A percentile compares a stretch with the other conserved stretches of the same genome.
Evolutionary conservation across 176 grass and related monocot species (phyloP).

Genomic region (Bromus sterilis): DNA sequence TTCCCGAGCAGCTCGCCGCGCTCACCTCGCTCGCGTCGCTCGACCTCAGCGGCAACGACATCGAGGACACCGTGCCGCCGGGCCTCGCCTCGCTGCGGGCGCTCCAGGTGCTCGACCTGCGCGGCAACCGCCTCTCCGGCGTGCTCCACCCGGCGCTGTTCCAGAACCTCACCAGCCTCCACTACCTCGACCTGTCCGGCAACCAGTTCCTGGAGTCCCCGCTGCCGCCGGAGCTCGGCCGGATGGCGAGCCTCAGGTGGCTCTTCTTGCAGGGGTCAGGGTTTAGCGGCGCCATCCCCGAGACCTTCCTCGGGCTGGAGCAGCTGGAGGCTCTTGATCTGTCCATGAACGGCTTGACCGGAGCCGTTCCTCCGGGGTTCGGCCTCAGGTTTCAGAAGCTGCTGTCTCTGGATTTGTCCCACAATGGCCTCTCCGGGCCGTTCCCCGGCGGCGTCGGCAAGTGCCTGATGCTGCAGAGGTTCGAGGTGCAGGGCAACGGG

Average conservation of each 20-base stretch:
- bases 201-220: conserved; percentile 55
- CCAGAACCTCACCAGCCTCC: conserved; percentile 50
- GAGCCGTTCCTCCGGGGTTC: conserved; percentile 42
- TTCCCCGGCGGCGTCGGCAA: conserved; percentile 43
- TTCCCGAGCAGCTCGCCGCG: conserved; percentile 53
- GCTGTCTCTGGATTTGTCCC: conserved; percentile 44
- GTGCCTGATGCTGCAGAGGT: conserved; percentile 50
- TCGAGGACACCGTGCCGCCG: conserved; percentile 42
- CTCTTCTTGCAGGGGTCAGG: conserved; percentile 55
- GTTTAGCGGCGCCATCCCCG: conserved; percentile 47
- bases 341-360: conserved; percentile 60
- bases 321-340: conserved; percentile 59
- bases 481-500: conserved; percentile 60
- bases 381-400: conserved; percentile 44
- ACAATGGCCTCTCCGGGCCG: conserved; percentile 43
- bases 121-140: conserved; percentile 59
- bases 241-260: conserved; percentile 35
- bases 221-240: conserved; percentile 50
- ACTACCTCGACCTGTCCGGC: conserved; percentile 55
- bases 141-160: conserved; percentile 50
- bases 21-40: conserved; percentile 38
- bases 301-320: conserved; percentile 27
- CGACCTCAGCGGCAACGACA: conserved; percentile 69
- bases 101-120: conserved; percentile 62
- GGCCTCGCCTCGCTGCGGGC: conserved; percentile 28